These are phyloP conservation scores for Barnettozyma vustinii DNA, from an alignment of 805 yeast genomes.

Conservation along the genomic window DNA sequence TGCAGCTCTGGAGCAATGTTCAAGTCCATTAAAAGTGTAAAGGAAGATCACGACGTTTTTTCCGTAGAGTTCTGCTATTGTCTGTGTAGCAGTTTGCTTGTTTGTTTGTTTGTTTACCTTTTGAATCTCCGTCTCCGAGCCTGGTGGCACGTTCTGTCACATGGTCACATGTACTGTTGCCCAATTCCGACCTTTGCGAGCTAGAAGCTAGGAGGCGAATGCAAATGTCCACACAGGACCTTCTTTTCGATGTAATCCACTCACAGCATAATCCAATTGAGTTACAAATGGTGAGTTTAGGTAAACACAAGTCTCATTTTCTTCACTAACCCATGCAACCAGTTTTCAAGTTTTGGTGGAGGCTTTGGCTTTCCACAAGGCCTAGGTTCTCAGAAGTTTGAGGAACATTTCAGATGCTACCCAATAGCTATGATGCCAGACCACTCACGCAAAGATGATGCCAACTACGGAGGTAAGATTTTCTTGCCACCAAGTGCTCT, in stretches of 20 bases:
- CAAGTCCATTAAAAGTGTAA: neutral
- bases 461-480: conserved; percentile 93
- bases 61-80: neutral
- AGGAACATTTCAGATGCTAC: conserved; percentile 86
- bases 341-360: conserved; percentile 35
- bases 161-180: neutral
- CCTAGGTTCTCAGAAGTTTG: conserved; percentile 47
- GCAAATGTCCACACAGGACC: no score
- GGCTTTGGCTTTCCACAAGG: conserved; percentile 19
- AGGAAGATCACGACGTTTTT: neutral
- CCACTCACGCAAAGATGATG: conserved; percentile 59
- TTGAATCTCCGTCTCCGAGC: neutral
- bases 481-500: conserved; percentile 92
- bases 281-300: neutral
- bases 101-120: neutral
- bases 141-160: neutral
- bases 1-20: conserved; percentile 7
- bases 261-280: neutral
- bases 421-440: conserved; percentile 86
- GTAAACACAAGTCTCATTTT: no score
- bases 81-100: neutral
- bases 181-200: neutral
- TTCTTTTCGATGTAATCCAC: no score
- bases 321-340: neutral
- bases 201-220: neutral